Percentiles rank a stretch among this genome's conserved stretches.
Evolutionary conservation across 2,329 filamentous ascomycete species (phyloP).

Genomic region (Neofusicoccum laricinum): DNA sequence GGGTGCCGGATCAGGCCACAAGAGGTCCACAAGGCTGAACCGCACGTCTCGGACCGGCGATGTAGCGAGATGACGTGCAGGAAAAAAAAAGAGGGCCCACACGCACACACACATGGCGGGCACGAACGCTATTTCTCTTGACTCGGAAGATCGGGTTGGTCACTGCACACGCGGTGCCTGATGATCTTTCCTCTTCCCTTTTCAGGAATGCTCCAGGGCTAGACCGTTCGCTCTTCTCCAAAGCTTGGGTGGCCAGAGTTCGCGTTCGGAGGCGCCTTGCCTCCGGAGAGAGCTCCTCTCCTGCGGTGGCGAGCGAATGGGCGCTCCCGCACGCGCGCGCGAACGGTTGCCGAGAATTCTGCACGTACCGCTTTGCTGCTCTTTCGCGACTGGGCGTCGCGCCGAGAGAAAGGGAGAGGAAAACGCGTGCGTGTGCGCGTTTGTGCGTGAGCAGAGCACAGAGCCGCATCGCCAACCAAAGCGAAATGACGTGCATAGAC

Average conservation of each 20-base stretch:
- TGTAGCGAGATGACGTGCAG: constrained; percentile 13
- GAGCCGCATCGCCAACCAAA: not conserved
- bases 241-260: too few species aligned
- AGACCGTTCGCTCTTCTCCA: not conserved
- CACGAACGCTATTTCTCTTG: not conserved
- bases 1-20: constrained; percentile 2
- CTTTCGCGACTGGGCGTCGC: not conserved
- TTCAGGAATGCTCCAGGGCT: not conserved
- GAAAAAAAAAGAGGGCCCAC: not conserved
- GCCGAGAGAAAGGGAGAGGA: not conserved
- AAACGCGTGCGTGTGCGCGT: not conserved
- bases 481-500: constrained; percentile 1
- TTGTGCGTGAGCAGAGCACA: not conserved
- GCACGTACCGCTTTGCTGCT: not conserved
- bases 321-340: too few species aligned
- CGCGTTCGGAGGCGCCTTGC: not conserved
- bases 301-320: not conserved
- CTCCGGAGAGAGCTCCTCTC: not conserved
- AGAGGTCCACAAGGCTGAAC: constrained; percentile 12
- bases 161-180: constrained; percentile 3
- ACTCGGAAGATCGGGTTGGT: constrained; percentile 8
- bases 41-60: not conserved
- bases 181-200: constrained; percentile 3
- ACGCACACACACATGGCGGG: not conserved
- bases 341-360: not conserved